Percentiles rank a stretch among this genome's conserved stretches.
Conservation (phyloP, 2,329 filamentous ascomycete genomes). For the Clathrospora elynae region DNA sequence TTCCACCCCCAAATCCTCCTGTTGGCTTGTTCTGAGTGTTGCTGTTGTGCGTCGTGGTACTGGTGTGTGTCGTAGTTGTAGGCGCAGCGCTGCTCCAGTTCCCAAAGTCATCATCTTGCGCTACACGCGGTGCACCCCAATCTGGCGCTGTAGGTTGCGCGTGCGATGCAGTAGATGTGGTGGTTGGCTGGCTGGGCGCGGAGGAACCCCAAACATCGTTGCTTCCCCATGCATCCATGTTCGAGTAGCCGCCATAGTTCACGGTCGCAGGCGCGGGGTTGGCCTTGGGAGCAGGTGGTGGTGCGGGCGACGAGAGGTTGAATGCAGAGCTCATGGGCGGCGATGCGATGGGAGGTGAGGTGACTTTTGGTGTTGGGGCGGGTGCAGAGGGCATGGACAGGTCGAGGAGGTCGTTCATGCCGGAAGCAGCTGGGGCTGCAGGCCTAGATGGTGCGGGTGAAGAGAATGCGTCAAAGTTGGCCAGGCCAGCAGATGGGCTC, state of each 20-base stretch:
- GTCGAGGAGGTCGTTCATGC: slow-evolving; percentile 79
- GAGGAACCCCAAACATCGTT: slow-evolving; percentile 79
- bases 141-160: slow-evolving; percentile 56
- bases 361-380: slow-evolving; percentile 32
- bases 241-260: slow-evolving; percentile 53
- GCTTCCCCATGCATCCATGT: slow-evolving; percentile 79
- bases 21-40: slow-evolving; percentile 53
- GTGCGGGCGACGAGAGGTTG: slow-evolving; percentile 52
- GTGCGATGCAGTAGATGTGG: slow-evolving; percentile 43
- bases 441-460: slow-evolving; percentile 57
- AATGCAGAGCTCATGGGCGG: slow-evolving; percentile 70
- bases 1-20: slow-evolving; percentile 59
- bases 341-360: slow-evolving; percentile 39
- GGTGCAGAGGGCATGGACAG: slow-evolving; percentile 55
- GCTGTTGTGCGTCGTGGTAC: slow-evolving; percentile 39
- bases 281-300: slow-evolving; percentile 41
- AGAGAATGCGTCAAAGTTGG: slow-evolving; percentile 69
- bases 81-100: slow-evolving; percentile 83
- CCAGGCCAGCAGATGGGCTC: slow-evolving; percentile 61
- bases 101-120: slow-evolving; percentile 93
- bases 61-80: slow-evolving; percentile 56
- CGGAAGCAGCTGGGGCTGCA: slow-evolving; percentile 58
- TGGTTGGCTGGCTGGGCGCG: slow-evolving; percentile 59
- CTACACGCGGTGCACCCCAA: slow-evolving; percentile 65
- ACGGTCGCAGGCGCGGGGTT: slow-evolving; percentile 41